phyloP scores from a whole-genome alignment of 495 filamentous ascomycete species.

The Bathelium albidoporum region DNA sequence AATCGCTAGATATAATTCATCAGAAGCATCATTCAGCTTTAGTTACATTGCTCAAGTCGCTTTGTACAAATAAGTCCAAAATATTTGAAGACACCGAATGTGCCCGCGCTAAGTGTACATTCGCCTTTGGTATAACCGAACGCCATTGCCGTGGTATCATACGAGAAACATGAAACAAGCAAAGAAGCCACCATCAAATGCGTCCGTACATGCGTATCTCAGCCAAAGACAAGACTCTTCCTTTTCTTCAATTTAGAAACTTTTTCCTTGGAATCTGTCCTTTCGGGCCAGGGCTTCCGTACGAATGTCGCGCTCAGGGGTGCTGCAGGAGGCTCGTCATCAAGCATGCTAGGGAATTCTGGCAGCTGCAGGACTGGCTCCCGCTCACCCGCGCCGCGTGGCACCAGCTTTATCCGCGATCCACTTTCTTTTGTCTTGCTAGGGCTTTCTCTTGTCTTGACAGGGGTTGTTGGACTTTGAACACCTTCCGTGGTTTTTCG shows the following conservation, averaged over 20 bases:
- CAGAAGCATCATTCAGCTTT: no score
- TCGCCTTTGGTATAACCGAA: not conserved
- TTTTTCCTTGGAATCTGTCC: not conserved
- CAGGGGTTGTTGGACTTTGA: not conserved
- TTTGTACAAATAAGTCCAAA: not conserved
- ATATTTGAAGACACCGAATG: not conserved
- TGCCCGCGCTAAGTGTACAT: not conserved
- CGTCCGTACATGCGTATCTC: not conserved
- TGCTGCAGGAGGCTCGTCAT: not conserved
- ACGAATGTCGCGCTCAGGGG: not conserved
- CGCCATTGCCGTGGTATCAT: constrained; percentile 4
- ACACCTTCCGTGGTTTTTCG: not conserved
- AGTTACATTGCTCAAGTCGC: not conserved
- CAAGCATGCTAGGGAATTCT: not conserved
- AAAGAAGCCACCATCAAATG: not conserved
- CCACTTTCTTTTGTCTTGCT: not conserved
- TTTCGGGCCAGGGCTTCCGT: not conserved
- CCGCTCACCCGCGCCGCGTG: not conserved
- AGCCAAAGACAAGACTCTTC: constrained; percentile 2
- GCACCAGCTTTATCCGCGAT: not conserved
- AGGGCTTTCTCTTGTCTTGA: not conserved
- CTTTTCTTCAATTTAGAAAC: not conserved
- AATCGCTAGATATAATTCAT: no score
- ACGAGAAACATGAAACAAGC: not conserved
- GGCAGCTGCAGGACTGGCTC: not conserved